phyloP scores from a whole-genome alignment of 169 alveolate genomes.

The Amoebophrya sp. region DNA sequence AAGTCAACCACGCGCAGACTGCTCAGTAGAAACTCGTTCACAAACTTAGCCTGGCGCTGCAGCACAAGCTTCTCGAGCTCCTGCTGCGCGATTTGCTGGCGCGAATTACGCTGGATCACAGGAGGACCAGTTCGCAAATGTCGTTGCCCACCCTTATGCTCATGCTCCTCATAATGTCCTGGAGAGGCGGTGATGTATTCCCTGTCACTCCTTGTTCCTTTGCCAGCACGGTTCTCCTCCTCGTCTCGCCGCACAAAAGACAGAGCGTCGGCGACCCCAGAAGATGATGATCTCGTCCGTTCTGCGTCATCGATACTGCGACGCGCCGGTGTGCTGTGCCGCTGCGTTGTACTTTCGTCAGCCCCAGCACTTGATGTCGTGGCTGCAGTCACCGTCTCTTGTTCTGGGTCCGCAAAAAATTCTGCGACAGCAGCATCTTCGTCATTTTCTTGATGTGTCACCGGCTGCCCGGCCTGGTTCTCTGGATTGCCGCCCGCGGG shows the following conservation, averaged over 20 bases:
- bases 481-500: neutral
- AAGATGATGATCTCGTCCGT: neutral
- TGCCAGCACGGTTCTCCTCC: neutral
- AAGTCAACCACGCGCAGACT: neutral
- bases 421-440: neutral
- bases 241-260: too few species aligned
- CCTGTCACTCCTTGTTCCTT: neutral
- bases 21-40: neutral
- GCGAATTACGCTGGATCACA: neutral
- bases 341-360: neutral
- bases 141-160: neutral
- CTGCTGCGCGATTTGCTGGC: neutral
- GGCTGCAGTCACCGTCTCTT: neutral
- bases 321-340: neutral
- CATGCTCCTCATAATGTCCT: too few species aligned
- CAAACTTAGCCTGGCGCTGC: neutral
- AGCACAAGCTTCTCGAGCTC: neutral
- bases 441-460: too few species aligned
- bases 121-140: neutral
- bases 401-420: neutral
- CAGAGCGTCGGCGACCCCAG: too few species aligned
- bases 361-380: neutral
- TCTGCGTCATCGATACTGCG: neutral
- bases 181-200: too few species aligned
- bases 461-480: too few species aligned